Base-by-base conservation (phyloP, 768 basidiomycete species). In the Daedaleopsis nitida region DNA sequence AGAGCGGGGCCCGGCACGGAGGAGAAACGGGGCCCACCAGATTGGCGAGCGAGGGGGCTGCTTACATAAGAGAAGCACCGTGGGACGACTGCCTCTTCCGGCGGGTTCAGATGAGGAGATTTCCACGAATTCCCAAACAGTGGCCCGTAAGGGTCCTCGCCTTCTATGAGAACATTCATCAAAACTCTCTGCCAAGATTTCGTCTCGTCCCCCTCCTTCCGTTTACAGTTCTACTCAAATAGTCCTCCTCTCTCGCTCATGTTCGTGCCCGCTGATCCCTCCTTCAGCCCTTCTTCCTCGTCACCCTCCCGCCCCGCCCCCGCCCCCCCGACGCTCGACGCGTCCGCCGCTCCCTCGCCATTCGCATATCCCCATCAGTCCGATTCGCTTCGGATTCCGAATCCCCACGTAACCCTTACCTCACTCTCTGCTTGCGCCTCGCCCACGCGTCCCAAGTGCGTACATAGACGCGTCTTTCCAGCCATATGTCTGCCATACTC, bases 231-330 rank as follows among this genome's bases (percentile, higher is more conserved):
- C 49, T 52, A 52, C 52, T 63, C 62, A 63, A 63, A 63, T 63
- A 63, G 39, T 42, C 57, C n/a, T 27, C 58, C 56, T 49, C 43
- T 47, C 17, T 9, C 39, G 27, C 44, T 21, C 17, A 54, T 55
- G 51, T 16, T 54, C 57, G 48, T 58, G 54, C 48, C 62, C 52
- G 62, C 61, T 63, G 62, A 63, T 64, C 63, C 63, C 32, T 39
- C 54, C 58, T 42, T 37, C 17, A 32, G 27, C 35, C 53, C 39
- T 43, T 23, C 47, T 17, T 23, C 47, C 45, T 27, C 38, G 23
- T 24, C 21, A 42, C 39, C 37, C 50, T 32, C 16, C 27, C 52
- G 39, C 54, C 39, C 37, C 27, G 51, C 19, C 23, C 19, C 19
- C 51, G 21, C 43, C n/a, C 49, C 34, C 32, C 52, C 34, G 52